These are phyloP conservation scores for Speleostelium caveatum DNA, from an alignment of 78 protist species.

Conservation along the genomic window DNA sequence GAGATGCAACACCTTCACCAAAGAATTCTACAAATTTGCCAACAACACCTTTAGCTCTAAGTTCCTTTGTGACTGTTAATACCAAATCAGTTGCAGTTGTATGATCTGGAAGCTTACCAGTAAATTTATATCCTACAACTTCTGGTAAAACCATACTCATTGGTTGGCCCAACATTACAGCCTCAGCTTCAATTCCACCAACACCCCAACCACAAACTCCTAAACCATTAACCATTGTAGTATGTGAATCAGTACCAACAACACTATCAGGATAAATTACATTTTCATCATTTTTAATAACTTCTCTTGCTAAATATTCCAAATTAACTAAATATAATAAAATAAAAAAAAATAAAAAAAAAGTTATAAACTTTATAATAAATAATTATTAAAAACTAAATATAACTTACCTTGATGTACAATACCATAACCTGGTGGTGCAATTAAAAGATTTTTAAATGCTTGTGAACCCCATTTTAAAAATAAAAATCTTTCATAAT, in stretches of 20 bases:
- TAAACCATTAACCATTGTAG: constrained; percentile 92
- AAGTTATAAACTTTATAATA: background rate
- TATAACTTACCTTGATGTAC: too few relatives aligned
- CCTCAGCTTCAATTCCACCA: constrained; percentile 95
- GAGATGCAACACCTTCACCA: constrained; percentile 85
- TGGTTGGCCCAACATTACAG: constrained; percentile 93
- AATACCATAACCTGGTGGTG: constrained; percentile 95
- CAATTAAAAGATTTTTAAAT: constrained; percentile 83
- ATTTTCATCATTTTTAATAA: constrained; percentile 74
- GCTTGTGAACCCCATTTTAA: constrained; percentile 92
- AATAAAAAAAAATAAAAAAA: too few relatives aligned
- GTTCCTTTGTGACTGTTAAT: constrained; percentile 86
- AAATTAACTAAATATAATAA: constrained; percentile 87
- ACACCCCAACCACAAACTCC: constrained; percentile 94
- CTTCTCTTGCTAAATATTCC: constrained; percentile 92
- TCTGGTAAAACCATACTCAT: constrained; percentile 86
- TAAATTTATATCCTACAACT: constrained; percentile 91
- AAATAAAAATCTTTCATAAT: constrained; percentile 90
- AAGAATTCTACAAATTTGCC: constrained; percentile 95
- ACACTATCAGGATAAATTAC: constrained; percentile 91
- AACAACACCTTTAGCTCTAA: constrained; percentile 89
- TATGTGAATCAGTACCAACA: constrained; percentile 94
- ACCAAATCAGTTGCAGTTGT: constrained; percentile 95
- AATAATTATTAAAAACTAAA: too few relatives aligned
- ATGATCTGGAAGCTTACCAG: constrained; percentile 81